A percentile compares a stretch with the other conserved stretches of the same genome.
These are phyloP conservation scores for Annulohypoxylon moriforme DNA, from an alignment of 495 filamentous ascomycete genomes.

Conservation along the genomic window DNA sequence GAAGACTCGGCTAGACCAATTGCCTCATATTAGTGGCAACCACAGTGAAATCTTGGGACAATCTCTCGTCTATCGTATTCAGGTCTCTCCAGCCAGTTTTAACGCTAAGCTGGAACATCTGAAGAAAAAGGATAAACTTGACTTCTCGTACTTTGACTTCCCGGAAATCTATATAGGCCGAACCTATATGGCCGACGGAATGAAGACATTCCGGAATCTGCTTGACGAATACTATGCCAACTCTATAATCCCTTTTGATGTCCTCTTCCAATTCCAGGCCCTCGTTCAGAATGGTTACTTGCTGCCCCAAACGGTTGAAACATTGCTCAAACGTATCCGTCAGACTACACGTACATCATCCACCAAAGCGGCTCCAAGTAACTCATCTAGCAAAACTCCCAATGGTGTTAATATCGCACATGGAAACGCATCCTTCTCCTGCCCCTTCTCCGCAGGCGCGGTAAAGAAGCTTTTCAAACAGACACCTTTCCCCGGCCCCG, in stretches of 20 bases:
- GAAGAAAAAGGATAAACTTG: conserved; percentile 41
- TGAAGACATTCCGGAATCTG: conserved; percentile 28
- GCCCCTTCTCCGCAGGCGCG: conserved; percentile 55
- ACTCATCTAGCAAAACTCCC: conserved; percentile 24
- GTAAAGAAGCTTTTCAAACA: conserved; percentile 60
- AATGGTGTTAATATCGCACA: background rate
- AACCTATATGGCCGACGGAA: conserved; percentile 33
- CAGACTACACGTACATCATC: background rate
- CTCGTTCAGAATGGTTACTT: conserved; percentile 65
- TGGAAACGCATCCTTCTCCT: background rate
- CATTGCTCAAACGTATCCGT: conserved; percentile 49
- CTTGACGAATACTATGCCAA: conserved; percentile 27
- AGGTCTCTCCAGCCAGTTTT: conserved; percentile 36
- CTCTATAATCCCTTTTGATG: conserved; percentile 46
- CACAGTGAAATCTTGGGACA: conserved; percentile 44
- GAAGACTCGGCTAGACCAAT: conserved; percentile 33
- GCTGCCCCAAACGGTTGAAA: conserved; percentile 54
- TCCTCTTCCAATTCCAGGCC: conserved; percentile 63
- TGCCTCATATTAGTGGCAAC: conserved; percentile 30
- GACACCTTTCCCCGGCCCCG: conserved; percentile 63
- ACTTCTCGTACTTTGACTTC: conserved; percentile 43
- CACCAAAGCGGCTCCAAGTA: background rate
- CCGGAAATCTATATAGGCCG: background rate
- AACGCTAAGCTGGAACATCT: conserved; percentile 33
- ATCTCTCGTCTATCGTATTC: conserved; percentile 43